Evolutionary conservation across 225 moss, liverwort and hornwort genomes (phyloP).

Genomic region (Pseudisothecium myosuroides): DNA sequence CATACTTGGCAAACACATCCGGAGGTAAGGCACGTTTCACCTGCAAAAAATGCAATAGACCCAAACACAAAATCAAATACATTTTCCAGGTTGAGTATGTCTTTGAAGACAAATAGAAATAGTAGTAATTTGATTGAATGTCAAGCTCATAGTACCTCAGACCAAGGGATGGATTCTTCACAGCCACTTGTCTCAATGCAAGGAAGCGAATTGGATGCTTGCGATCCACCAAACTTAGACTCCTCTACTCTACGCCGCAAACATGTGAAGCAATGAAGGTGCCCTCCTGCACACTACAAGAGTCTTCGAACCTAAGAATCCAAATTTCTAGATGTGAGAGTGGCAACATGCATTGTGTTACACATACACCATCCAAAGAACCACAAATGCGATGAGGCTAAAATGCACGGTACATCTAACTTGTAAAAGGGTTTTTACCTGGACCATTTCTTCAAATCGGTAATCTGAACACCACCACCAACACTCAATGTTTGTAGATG

Average conservation of each 20-base stretch:
- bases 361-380: background rate
- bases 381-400: background rate
- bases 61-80: background rate
- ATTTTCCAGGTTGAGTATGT: background rate
- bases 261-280: constrained; percentile 63
- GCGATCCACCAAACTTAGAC: constrained; percentile 47
- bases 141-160: constrained; percentile 34
- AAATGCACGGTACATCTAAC: background rate
- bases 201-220: constrained; percentile 30
- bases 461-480: constrained; percentile 16
- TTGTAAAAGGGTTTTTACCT: constrained; percentile 17
- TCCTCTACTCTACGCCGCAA: constrained; percentile 54
- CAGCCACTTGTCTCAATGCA: constrained; percentile 62
- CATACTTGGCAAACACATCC: constrained; percentile 57
- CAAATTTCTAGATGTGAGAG: background rate
- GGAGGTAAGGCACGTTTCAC: constrained; percentile 45
- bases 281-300: constrained; percentile 68
- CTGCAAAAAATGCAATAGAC: constrained; percentile 5
- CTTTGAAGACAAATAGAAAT: background rate
- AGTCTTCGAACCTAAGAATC: background rate
- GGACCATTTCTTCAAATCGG: constrained; percentile 49
- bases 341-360: background rate
- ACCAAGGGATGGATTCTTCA: constrained; percentile 52
- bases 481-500: too few species aligned
- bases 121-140: background rate